These are phyloP conservation scores for Clonostachys byssicola DNA, from an alignment of 2,329 filamentous ascomycete genomes.

Conservation along the genomic window DNA sequence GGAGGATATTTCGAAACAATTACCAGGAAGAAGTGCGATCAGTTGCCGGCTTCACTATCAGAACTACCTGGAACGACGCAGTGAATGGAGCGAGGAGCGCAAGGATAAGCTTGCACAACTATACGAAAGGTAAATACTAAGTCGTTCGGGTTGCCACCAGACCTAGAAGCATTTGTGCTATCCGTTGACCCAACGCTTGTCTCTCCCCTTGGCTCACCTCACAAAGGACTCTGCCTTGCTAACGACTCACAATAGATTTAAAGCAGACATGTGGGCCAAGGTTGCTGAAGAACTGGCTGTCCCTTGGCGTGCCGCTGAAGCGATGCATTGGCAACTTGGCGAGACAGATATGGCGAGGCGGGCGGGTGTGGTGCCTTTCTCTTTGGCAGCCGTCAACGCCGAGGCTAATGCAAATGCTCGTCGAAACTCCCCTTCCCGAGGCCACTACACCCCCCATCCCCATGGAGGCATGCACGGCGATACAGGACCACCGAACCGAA, in stretches of 20 bases:
- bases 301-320: conserved; percentile 92
- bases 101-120: conserved; percentile 94
- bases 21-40: conserved; percentile 88
- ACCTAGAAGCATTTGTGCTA: too few species aligned
- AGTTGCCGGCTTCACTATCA: conserved; percentile 94
- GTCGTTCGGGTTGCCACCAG: background rate
- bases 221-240: background rate
- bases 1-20: conserved; percentile 92
- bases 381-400: conserved; percentile 53
- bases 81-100: conserved; percentile 95
- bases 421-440: conserved; percentile 30
- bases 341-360: conserved; percentile 91
- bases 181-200: conserved; percentile 9
- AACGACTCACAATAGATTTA: conserved; percentile 62
- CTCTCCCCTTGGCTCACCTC: background rate
- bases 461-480: conserved; percentile 29
- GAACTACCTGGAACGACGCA: conserved; percentile 90
- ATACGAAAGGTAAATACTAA: conserved; percentile 76
- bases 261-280: conserved; percentile 96
- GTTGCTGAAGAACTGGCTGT: conserved; percentile 93
- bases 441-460: conserved; percentile 31
- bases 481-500: conserved; percentile 24
- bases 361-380: conserved; percentile 85
- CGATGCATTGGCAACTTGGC: conserved; percentile 97
- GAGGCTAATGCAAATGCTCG: conserved; percentile 27